Evolutionary conservation across 176 grass and related monocot species (phyloP).

Genomic region (Secale cereale): DNA sequence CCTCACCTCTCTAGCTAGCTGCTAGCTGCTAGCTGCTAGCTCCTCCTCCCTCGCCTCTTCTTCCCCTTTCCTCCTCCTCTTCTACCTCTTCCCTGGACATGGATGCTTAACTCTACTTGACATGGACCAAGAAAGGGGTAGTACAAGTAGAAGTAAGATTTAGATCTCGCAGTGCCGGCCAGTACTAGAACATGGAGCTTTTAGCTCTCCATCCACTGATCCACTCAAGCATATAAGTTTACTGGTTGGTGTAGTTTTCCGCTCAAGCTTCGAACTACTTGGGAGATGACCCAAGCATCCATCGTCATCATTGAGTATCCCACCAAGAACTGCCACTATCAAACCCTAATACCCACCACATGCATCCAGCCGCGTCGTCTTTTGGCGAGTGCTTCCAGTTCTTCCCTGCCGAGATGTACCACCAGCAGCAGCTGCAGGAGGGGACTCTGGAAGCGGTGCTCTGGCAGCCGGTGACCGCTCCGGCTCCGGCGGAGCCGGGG

Average conservation of each 20-base stretch:
- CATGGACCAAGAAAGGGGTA: background rate
- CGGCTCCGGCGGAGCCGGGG: background rate
- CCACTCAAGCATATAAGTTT: background rate
- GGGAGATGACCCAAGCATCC: conserved; percentile 21
- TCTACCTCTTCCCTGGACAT: background rate
- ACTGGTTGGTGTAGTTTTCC: background rate
- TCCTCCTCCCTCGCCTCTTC: background rate
- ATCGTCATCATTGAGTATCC: conserved; percentile 13
- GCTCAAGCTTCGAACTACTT: background rate
- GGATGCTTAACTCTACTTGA: background rate
- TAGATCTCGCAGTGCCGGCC: conserved; percentile 1
- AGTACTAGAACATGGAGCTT: background rate
- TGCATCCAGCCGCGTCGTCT: background rate
- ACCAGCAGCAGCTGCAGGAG: background rate
- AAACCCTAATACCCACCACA: conserved; percentile 32
- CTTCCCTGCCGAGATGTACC: conserved; percentile 32
- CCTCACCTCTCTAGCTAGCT: no score
- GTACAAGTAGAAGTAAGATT: background rate
- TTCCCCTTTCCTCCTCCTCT: background rate
- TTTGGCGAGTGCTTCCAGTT: conserved; percentile 29
- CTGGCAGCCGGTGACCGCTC: conserved; percentile 5
- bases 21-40: background rate
- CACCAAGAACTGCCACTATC: conserved; percentile 17
- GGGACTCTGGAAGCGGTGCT: conserved; percentile 47
- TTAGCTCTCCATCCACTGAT: background rate